Percentiles rank a stretch among this genome's conserved stretches.
Evolutionary conservation across 2,329 filamentous ascomycete species (phyloP).

Genomic region (Sporothrix pseudoabietina): DNA sequence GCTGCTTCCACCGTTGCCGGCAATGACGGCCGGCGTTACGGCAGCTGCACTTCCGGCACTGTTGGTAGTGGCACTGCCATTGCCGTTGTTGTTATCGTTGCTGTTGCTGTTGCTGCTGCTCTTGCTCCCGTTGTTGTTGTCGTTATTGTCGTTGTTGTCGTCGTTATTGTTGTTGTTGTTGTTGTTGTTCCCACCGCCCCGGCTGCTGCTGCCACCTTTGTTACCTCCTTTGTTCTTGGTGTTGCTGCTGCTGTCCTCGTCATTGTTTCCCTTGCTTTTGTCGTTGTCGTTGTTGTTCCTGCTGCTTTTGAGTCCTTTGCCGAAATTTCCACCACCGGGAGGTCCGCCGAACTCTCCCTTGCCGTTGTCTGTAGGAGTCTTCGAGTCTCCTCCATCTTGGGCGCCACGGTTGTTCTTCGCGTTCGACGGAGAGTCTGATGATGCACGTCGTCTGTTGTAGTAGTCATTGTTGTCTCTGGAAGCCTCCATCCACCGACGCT

Average conservation of each 20-base stretch:
- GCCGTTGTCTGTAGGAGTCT: neutral
- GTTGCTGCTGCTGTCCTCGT: neutral
- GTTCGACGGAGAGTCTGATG: neutral
- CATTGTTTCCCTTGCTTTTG: conserved; percentile 22
- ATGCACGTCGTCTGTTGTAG: neutral
- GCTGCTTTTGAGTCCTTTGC: neutral
- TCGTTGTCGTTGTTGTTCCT: neutral
- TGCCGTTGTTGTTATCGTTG: conserved; percentile 18
- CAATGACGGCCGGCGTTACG: neutral
- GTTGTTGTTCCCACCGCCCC: neutral
- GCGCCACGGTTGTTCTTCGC: conserved; percentile 11
- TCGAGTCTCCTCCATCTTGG: neutral
- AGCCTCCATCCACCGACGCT: conserved; percentile 31
- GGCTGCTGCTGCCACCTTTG: conserved; percentile 15
- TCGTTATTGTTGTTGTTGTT: neutral
- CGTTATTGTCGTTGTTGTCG: neutral
- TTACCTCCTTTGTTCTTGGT: conserved; percentile 26
- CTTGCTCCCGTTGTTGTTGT: conserved; percentile 8
- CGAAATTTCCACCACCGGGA: neutral
- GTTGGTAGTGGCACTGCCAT: neutral
- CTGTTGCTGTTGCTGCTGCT: neutral
- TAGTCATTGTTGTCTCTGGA: conserved; percentile 21
- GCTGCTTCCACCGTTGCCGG: neutral
- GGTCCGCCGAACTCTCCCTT: neutral
- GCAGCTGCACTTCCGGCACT: conserved; percentile 1